Evolutionary conservation across 1,139 yeast species (phyloP), one percentile per base, ranked within the genome.

Genomic region (Saccharomycopsis phalli): DNA sequence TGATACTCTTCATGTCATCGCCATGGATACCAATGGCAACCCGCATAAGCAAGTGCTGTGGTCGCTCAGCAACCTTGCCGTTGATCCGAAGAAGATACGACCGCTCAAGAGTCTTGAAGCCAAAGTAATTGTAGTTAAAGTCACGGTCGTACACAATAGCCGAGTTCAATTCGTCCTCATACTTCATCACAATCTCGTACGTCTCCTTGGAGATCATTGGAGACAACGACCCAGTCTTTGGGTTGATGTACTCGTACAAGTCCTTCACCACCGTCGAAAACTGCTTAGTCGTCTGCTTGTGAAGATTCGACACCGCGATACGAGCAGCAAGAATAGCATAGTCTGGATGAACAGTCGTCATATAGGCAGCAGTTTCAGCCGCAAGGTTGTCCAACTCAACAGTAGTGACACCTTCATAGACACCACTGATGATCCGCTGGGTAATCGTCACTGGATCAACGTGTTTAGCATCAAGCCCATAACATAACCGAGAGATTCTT

Each of bases 331-430:
- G 71, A 34, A 77, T 76, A 36, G 96, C 95, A 55, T 91, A 88
- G 63, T 91, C 97, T 18, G 97, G 97, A 60, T 91, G 98, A 47
- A 81, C 76, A 16, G 97, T 91, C 48, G 96, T 84, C 95, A 88
- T 81, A 55, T 83, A 81, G 33, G 97, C 97, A 44, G 96, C 93
- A 31, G 97, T 87, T 64, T 91, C 98, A 32, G 96, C 95, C 38
- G 95, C 94, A 53, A 91, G 71, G 63, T 91, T 87, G 53, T 83
- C 91, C 50, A 88, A 72, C 61, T 87, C 97, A 50, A 83, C 75
- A 44, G 98, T 91, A 55, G 91, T 87, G 41, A 91, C 98, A 53
- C 98, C 98, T 56, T 87, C 94, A 51, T 86, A 86, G 42, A 86
- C 94, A 51, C 95, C 95, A 20, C 88, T 74, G 49, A 83, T 83